Evolutionary conservation across 345 rosid genomes (phyloP).

Genomic region (Triadica sebifera): DNA sequence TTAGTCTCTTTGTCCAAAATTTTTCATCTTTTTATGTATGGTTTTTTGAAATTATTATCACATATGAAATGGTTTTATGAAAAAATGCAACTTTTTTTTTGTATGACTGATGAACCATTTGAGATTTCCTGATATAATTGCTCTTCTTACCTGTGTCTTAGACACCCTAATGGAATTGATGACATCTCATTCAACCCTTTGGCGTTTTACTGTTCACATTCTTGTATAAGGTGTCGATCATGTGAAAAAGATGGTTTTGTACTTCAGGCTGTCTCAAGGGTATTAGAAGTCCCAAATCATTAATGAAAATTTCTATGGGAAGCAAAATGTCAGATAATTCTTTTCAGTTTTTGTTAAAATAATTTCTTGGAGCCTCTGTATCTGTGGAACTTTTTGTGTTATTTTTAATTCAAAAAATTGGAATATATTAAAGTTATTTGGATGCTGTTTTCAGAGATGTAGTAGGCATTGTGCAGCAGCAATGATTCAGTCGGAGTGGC

Average conservation of each 20-base stretch:
- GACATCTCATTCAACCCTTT: background rate
- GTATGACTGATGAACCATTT: background rate
- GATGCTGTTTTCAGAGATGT: background rate
- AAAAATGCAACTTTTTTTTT: background rate
- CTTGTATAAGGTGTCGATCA: background rate
- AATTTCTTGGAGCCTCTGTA: background rate
- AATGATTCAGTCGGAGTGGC: too few species aligned
- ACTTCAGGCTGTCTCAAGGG: background rate
- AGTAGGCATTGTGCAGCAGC: background rate
- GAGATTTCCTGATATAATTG: background rate
- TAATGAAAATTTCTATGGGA: background rate
- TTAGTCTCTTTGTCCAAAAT: constrained; percentile 25
- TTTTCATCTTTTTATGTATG: background rate
- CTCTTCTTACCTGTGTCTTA: too few species aligned
- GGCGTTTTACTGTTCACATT: background rate
- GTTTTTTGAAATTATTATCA: background rate
- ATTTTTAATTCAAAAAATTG: background rate
- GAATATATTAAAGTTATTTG: background rate
- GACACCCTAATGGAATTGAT: too few species aligned
- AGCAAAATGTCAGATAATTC: background rate
- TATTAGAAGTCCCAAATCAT: background rate
- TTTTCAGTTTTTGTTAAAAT: background rate
- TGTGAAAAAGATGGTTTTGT: background rate
- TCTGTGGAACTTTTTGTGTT: background rate
- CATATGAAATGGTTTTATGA: background rate